Percentiles rank a stretch among this genome's conserved stretches.
Conservation (phyloP, 805 yeast species). For the Metschnikowia corniflorae region DNA sequence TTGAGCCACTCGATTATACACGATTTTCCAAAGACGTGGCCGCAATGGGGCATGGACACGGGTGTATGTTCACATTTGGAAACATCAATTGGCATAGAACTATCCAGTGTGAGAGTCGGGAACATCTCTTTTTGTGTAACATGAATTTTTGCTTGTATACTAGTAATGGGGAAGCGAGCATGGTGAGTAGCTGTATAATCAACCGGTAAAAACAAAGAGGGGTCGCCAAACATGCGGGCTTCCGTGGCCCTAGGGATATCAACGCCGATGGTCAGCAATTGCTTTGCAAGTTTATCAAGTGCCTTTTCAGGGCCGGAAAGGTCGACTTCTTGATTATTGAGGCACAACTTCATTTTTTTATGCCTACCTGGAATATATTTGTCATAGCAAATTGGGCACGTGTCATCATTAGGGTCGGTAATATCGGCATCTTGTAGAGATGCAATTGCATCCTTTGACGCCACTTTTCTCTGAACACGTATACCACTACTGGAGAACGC, state of each 20-base stretch:
- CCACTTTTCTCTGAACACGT: slow-evolving; percentile 23
- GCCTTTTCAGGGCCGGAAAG: too few relatives aligned
- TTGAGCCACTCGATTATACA: slow-evolving; percentile 20
- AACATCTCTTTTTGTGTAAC: slow-evolving; percentile 12
- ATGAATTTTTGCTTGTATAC: slow-evolving; percentile 6
- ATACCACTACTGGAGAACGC: slow-evolving; percentile 32
- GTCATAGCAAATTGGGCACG: slow-evolving; percentile 43
- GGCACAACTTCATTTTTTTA: slow-evolving; percentile 12
- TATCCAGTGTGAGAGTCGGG: slow-evolving; percentile 9
- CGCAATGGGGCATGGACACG: slow-evolving; percentile 17
- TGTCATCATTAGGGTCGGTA: slow-evolving; percentile 17
- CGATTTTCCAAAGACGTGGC: slow-evolving; percentile 16
- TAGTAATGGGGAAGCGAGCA: slow-evolving; percentile 12
- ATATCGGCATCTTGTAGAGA: slow-evolving; percentile 25
- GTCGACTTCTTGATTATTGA: too few relatives aligned
- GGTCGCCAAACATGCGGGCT: slow-evolving; percentile 10
- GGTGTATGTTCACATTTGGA: slow-evolving; percentile 12
- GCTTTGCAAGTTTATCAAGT: slow-evolving; percentile 4
- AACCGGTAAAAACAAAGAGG: slow-evolving; percentile 15
- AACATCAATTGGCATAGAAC: slow-evolving; percentile 2
- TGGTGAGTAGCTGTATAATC: slow-evolving; percentile 9
- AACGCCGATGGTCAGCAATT: slow-evolving; percentile 2
- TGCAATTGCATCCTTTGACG: slow-evolving; percentile 39
- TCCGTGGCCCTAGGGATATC: slow-evolving; percentile 2
- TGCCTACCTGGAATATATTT: slow-evolving; percentile 20